Base-by-base conservation (phyloP, 331 rosid genomes). In the Prunus yedoensis region DNA sequence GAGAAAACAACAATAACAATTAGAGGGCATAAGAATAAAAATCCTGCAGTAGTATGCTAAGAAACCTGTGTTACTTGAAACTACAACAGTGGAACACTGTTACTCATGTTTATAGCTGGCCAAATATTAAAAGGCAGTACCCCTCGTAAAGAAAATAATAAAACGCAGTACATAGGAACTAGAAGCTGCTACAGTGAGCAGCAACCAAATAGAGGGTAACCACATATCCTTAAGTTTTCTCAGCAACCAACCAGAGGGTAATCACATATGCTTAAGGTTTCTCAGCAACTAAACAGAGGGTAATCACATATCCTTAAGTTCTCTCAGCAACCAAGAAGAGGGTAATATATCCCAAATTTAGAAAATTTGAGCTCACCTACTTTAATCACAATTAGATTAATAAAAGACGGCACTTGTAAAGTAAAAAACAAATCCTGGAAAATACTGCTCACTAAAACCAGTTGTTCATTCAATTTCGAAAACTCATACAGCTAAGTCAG, bases 401-500 rank as follows among this genome's bases (percentile, higher is more conserved):
- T 38, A 20, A 41, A 35, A 63, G 20, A 17, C 32, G 45, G 2
- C 4, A 23, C 58, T 56, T 54, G 38, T 3, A 54, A 54, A 35
- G 66, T 14, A 72, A 21, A 72, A 20, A 72, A 20, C n/a, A 60
- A 65, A 59, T 7, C 32, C 45, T 53, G 0, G 41, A 78, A 78
- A 9, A 53, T 18, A 73, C 53, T 77, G 59, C 69, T 10, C 8
- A 53, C 28, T 43, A 32, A 74, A 20, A 11, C 27, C 18, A 10
- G 30, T 7, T 10, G 18, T 10, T 47, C 74, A 21, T 50, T 63
- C 63, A 81, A 70, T 47, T 63, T 1, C 53, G 16, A 67, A 84
- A 75, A 59, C 69, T 23, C 66, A 3, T 35, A 68, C 41, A 80
- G 57, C 59, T 9, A 53, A 67, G 70, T 63, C 69, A 46, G 82